Evolutionary conservation across 1,284 basidiomycete species (phyloP), one percentile per base, ranked within the genome.

Genomic region (Microbotryomycetes sp.): DNA sequence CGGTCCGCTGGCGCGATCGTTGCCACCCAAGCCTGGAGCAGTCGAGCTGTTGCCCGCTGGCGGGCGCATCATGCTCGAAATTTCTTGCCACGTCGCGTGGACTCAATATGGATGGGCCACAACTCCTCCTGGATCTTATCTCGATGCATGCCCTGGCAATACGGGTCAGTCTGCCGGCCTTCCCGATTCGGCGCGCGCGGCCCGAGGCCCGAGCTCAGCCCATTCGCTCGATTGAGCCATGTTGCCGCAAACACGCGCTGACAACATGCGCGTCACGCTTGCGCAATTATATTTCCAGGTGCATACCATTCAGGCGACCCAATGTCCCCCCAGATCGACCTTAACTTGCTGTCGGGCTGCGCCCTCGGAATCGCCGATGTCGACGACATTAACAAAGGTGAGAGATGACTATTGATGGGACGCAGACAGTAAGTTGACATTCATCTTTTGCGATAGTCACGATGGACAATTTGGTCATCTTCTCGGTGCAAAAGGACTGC

Each of bases 321-420:
- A 16, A 27, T 24, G 27, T 23, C 11, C 35, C 13, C 18, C 41
- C 6, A 30, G 26, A 50, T 56, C 28, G 54, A 56, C n/a, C 18
- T 15, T 27, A 41, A 47, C 48, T 23, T 56, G 6, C 23, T 56
- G 23, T 13, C 31, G 23, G 59, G 59, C 11, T 60, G 59, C 45
- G 59, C 59, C 9, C 54, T 60, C 21, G 59, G 27, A 23, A 60
- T 60, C 29, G 59, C 59, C 18, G 53, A 60, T 48, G 54, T 56
- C 5, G 59, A 60, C 59, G 48, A 60, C 59, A 60, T 60, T 46
- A 27, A 46, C 18, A 31, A 56, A 9, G 5, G 2, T 45, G 5
- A 41, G 35, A 11, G 9, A 41, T 41, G 9, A 18, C 9, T 18
- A 41, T 41, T 18, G 18, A 11, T 18, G 35, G 11, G 18, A 9